Evolutionary conservation across 2,329 filamentous ascomycete genomes (phyloP), one percentile per base, ranked within the genome.

Genomic region (Tolypocladium pustulatum): DNA sequence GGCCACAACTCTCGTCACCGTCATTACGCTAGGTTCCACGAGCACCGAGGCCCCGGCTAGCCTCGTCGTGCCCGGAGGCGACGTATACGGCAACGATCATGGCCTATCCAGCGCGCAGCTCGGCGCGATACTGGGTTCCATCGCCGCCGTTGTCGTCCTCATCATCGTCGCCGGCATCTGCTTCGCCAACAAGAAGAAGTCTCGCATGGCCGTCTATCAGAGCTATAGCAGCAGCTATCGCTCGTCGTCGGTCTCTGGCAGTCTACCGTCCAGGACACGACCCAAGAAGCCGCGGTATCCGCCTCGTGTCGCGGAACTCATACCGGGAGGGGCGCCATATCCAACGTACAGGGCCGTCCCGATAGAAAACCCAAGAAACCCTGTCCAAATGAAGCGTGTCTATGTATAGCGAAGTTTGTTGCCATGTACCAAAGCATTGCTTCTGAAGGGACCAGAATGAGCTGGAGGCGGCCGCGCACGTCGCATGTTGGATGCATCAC

Each of bases 51-150:
- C 20, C 4, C 30, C 62, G 1, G 46, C 57, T 38, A 51, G 30
- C 15, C 22, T 9, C 46, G 37, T 56, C 55, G 32, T 9, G 57
- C 43, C 57, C 41, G 54, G 58, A 15, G 36, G 43, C 41, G 22
- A 58, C 27, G 38, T 57, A 25, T 40, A 32, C 59, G 61, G 56
- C 25, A 51, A 59, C 20, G 8, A 25, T 2, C 30, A 54, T 8
- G 68, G 66, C 10, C 67, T 77, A 4, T 71, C 68, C 0, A 65
- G 69, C 32, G 67, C 63, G n/a, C 67, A 76, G 55, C 69, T 78
- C 36, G 76, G 74, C 6, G 75, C 71, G 43, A 73, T 78, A 22
- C 63, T 76, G 2, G 76, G 76, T 34, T 70, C 70, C 38, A 60
- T 77, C 1, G 65, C 75, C 13, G 75, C 70, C 2, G 63, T 72